Evolutionary conservation across 352 stramenopile genomes (phyloP), one percentile per base, ranked within the genome.

Genomic region (Peronospora belbahrii): DNA sequence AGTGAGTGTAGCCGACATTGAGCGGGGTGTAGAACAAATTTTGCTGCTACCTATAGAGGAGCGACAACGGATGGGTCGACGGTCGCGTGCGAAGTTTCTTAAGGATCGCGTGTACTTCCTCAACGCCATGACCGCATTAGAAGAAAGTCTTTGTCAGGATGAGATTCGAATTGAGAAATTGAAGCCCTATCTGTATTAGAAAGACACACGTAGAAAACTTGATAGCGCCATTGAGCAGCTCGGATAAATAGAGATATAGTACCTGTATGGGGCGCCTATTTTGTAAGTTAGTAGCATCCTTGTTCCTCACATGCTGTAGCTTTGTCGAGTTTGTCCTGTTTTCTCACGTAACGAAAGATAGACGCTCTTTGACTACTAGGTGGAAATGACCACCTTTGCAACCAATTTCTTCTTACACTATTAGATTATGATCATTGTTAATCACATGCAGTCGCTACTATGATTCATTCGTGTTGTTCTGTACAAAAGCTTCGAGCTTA

Each of bases 21-120:
- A 86, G 40, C 56, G 56, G 17, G 74, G 72, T 15, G 62, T 92
- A 4, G 75, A 89, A 50, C 60, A 64, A 20, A 81, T 92, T 40
- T 34, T 89, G 46, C 56, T 83, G 33, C 71, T 88, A 49, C 84
- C 62, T 14, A 69, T 87, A 34, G 68, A 85, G 17, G 73, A 89
- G 48, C 74, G 80, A n/a, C 42, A 83, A 54, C 72, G 69, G 15
- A 88, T 87, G 74, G 79, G 79, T 18, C 61, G 74, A 1, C 71
- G 74, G 13, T 77, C 79, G 6, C 64, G 79, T 19, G 69, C 75
- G 20, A 79, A 76, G 44, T 90, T 83, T 44, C 60, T 90, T 6
- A 76, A 88, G 48, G 79, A 88, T 44, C 75, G 79, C 31, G 79
- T 66, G 23, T 90, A 86, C 45, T 90, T 85, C 35, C 48, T 87